Conservation (phyloP, 1,139 yeast species). For the Pichia sp. region DNA sequence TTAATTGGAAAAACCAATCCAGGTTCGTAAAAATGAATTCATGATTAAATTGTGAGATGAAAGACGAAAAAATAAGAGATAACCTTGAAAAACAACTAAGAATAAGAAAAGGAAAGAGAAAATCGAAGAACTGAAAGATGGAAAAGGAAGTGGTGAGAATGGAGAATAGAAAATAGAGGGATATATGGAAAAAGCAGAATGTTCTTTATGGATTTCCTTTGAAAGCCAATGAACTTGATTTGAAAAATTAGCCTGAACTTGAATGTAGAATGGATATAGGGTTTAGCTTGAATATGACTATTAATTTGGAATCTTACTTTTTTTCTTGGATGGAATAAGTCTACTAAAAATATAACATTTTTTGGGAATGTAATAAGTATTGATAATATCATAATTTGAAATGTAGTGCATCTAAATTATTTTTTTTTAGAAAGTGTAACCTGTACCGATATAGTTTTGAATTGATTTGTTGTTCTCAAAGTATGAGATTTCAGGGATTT, state of each 20-base stretch:
- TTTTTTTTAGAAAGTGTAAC: conserved; percentile 9
- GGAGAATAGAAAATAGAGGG: background rate
- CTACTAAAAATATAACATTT: background rate
- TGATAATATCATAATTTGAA: background rate
- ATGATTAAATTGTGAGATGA: background rate
- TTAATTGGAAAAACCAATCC: background rate
- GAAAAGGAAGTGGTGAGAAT: background rate
- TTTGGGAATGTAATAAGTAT: background rate
- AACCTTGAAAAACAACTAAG: background rate
- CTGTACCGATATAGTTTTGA: conserved; percentile 25
- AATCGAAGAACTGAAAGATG: background rate
- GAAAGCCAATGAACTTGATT: background rate
- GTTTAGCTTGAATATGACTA: no score
- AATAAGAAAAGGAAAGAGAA: background rate
- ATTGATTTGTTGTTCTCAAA: conserved; percentile 28
- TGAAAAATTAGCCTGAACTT: background rate
- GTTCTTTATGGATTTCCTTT: background rate
- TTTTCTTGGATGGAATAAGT: no score
- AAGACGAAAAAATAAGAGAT: background rate
- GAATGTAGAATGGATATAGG: background rate
- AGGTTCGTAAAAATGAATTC: background rate
- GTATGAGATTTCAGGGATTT: conserved; percentile 34
- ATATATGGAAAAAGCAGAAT: background rate
- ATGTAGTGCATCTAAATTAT: background rate
- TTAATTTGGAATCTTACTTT: background rate